Conservation (phyloP, 2,329 filamentous ascomycete species). For the Acrocalymma vagum region DNA sequence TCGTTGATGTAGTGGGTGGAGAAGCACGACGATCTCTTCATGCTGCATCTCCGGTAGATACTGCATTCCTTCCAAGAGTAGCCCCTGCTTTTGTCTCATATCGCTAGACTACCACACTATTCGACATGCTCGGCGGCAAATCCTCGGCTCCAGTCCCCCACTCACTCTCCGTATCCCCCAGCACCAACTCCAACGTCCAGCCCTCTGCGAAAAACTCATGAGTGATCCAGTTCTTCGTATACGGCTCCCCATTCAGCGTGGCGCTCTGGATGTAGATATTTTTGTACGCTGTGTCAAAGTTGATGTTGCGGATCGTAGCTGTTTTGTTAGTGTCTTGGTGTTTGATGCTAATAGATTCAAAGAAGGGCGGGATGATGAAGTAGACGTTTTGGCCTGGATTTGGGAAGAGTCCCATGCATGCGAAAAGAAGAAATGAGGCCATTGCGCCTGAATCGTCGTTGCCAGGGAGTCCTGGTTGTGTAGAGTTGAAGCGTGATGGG, state of each 20-base stretch:
- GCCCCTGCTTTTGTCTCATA: too few species aligned
- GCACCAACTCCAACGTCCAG: conserved; percentile 51
- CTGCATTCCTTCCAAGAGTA: too few species aligned
- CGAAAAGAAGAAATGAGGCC: conserved; percentile 54
- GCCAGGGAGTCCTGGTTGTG: conserved; percentile 51
- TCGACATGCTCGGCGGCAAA: conserved; percentile 29
- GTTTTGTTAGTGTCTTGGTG: conserved; percentile 51
- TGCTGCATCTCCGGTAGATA: too few species aligned
- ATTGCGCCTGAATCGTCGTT: conserved; percentile 58
- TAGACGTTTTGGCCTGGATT: conserved; percentile 59
- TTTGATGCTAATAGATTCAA: conserved; percentile 50
- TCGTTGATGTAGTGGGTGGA: too few species aligned
- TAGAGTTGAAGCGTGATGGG: conserved; percentile 54
- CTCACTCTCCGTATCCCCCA: conserved; percentile 52
- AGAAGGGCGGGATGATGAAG: conserved; percentile 57
- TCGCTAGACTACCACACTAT: too few species aligned
- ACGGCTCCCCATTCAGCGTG: conserved; percentile 51
- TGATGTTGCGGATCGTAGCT: conserved; percentile 50
- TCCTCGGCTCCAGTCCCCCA: conserved; percentile 55
- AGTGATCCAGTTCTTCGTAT: conserved; percentile 55
- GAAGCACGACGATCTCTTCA: too few species aligned
- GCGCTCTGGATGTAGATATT: conserved; percentile 56
- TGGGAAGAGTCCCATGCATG: conserved; percentile 56
- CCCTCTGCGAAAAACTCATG: conserved; percentile 57
- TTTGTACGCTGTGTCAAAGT: conserved; percentile 52